Evolutionary conservation across 305 asterid genomes (phyloP).

Genomic region (Euphrasia arctica): DNA sequence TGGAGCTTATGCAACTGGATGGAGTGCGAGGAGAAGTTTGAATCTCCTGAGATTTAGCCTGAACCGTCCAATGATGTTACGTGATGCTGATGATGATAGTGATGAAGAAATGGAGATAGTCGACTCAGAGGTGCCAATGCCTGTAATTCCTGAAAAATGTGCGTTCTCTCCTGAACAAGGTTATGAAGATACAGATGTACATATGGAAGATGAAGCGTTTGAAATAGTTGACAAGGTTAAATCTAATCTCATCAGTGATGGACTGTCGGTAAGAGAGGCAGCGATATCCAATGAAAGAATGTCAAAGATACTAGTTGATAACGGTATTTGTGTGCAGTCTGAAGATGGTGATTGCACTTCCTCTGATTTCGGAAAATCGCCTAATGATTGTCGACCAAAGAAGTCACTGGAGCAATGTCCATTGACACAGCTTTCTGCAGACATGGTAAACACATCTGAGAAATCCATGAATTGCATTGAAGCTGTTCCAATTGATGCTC

Average conservation of each 20-base stretch:
- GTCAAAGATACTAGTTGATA: constrained; percentile 26
- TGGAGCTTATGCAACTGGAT: constrained; percentile 68
- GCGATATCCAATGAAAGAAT: constrained; percentile 21
- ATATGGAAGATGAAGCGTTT: constrained; percentile 63
- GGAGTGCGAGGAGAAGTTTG: constrained; percentile 96
- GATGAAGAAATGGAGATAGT: constrained; percentile 99
- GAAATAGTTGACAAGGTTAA: constrained; percentile 43
- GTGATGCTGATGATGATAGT: constrained; percentile 71
- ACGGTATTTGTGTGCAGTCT: constrained; percentile 30
- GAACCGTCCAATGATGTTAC: constrained; percentile 76
- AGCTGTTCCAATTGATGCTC: constrained; percentile 40
- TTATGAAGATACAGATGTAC: constrained; percentile 59
- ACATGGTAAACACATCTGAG: constrained; percentile 33
- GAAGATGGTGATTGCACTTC: constrained; percentile 25
- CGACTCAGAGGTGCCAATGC: constrained; percentile 46
- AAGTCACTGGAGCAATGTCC: constrained; percentile 28
- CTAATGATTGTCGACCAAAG: constrained; percentile 28
- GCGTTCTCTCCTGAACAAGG: constrained; percentile 31
- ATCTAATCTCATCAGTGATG: constrained; percentile 23
- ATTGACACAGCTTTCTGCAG: constrained; percentile 32
- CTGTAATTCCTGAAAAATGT: constrained; percentile 31
- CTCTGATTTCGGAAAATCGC: constrained; percentile 24
- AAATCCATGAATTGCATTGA: constrained; percentile 37
- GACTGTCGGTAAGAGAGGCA: constrained; percentile 13
- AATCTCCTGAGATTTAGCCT: constrained; percentile 88